A percentile compares a stretch with the other conserved stretches of the same genome.
Conservation (phyloP, 305 asterid genomes). For the Stenogyne calaminthoides region DNA sequence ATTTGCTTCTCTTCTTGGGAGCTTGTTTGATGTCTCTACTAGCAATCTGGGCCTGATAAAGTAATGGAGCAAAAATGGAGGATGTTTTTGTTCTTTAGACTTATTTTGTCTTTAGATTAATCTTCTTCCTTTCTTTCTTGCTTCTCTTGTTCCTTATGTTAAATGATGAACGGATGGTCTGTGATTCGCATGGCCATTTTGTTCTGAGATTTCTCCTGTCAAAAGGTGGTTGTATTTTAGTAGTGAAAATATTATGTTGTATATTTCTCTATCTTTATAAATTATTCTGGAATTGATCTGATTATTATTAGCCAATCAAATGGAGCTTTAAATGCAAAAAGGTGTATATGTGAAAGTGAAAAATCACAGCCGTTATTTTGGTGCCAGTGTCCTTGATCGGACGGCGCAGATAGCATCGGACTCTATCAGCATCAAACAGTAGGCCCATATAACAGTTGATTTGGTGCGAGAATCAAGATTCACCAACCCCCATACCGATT, state of each 20-base stretch:
- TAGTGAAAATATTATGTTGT: background rate
- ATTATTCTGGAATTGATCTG: background rate
- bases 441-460: background rate
- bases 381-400: background rate
- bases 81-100: background rate
- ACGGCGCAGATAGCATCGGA: constrained; percentile 13
- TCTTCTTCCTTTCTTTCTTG: background rate
- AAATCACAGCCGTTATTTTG: too few relatives aligned
- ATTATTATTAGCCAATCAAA: background rate
- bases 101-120: background rate
- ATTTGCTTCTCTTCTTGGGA: constrained; percentile 62
- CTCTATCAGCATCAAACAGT: constrained; percentile 7
- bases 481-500: constrained; percentile 28
- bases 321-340: too few relatives aligned
- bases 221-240: background rate
- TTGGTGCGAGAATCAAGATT: constrained; percentile 31
- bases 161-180: constrained; percentile 20
- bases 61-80: background rate
- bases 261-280: background rate
- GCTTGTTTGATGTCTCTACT: constrained; percentile 80
- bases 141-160: background rate
- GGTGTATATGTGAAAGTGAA: too few relatives aligned
- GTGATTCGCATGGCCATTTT: constrained; percentile 12
- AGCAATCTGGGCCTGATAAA: constrained; percentile 74
- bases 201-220: background rate